Percentiles rank a stretch among this genome's conserved stretches.
Evolutionary conservation across 257 asterid species (phyloP).

Genomic region (Solanum dulcamara): DNA sequence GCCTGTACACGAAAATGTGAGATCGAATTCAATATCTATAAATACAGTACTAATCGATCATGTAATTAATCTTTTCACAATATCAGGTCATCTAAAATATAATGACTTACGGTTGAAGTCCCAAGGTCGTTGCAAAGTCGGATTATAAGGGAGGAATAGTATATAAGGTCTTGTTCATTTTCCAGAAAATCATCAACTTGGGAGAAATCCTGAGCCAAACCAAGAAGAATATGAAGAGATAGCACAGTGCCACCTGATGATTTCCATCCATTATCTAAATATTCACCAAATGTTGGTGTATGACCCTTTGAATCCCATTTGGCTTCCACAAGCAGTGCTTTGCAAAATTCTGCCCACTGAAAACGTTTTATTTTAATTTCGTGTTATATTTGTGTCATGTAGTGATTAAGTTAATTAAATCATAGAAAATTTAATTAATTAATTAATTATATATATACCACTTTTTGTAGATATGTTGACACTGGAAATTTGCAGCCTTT

Average conservation of each 20-base stretch:
- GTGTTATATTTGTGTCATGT: background rate
- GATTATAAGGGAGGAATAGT: conserved; percentile 26
- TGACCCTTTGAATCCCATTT: conserved; percentile 33
- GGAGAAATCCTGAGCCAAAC: conserved; percentile 10
- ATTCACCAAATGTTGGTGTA: conserved; percentile 38
- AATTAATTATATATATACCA: conserved; percentile 14
- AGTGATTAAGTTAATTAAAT: background rate
- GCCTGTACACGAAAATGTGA: conserved; percentile 7
- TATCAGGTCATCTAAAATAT: background rate
- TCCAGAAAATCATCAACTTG: conserved; percentile 10
- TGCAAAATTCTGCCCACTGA: conserved; percentile 57
- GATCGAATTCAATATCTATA: background rate
- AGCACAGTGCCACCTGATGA: conserved; percentile 50
- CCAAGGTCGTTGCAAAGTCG: conserved; percentile 55
- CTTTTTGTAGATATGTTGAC: conserved; percentile 29
- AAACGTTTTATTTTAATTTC: background rate
- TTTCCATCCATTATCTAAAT: conserved; percentile 38
- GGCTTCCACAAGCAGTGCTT: conserved; percentile 45
- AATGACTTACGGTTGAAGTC: conserved; percentile 31
- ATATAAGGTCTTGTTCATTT: conserved; percentile 17
- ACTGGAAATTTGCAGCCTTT: conserved; percentile 31
- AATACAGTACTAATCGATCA: accelerated
- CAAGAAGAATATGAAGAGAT: conserved; percentile 26
- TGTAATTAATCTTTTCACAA: background rate
- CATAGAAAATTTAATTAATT: background rate